Evolutionary conservation across 306 rosid species (phyloP).

Genomic region (Adenanthera pavonina): DNA sequence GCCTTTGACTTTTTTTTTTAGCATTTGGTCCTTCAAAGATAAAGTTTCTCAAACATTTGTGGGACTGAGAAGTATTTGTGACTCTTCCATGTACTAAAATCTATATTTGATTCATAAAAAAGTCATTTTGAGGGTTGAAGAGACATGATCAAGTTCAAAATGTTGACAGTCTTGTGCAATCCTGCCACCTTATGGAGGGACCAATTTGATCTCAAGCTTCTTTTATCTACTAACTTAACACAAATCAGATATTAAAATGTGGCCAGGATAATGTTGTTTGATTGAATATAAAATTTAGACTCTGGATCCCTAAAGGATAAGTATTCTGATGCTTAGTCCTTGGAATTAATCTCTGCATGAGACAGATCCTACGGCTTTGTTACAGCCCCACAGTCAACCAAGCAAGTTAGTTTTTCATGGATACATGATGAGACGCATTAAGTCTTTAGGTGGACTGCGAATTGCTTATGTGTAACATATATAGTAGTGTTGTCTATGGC

Average conservation of each 20-base stretch:
- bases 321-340: too few species aligned
- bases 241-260: not conserved
- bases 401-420: too few species aligned
- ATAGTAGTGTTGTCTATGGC: too few species aligned
- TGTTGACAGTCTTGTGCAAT: not conserved
- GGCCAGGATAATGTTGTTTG: not conserved
- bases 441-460: too few species aligned
- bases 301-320: too few species aligned
- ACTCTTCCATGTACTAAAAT: not conserved
- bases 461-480: too few species aligned
- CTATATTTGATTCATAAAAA: not conserved
- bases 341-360: too few species aligned
- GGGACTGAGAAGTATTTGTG: not conserved
- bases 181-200: not conserved
- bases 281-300: too few species aligned
- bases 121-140: not conserved
- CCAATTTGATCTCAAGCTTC: not conserved
- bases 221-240: not conserved
- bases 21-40: not conserved
- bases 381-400: too few species aligned
- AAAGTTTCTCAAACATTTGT: not conserved
- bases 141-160: not conserved
- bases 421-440: too few species aligned
- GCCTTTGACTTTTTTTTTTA: too few species aligned
- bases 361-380: too few species aligned